Base-by-base conservation (phyloP, 192 early-diverging fungal species). In the Coemansia sp. region DNA sequence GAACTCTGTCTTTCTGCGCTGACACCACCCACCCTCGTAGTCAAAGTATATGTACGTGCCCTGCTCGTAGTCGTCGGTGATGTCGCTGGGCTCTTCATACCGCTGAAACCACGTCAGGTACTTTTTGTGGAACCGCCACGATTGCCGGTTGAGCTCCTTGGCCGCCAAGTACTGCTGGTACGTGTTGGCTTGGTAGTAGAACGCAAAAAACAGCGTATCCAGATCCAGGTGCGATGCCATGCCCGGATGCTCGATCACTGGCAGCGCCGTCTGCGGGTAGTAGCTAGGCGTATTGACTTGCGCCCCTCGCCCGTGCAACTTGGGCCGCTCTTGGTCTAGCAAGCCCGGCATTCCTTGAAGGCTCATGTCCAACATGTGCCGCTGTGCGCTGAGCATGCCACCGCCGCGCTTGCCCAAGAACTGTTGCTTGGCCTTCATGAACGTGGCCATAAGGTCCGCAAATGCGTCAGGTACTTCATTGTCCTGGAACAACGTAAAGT, bases 11-110 rank as follows among this genome's bases (percentile, higher is more conserved):
- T 97, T 97, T 76, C 95, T 97, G 53, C 94, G 87, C 74, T 98
- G 95, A 69, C 94, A 94, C 97, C 97, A 99, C 23, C 91, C 90
- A 17, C 91, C 93, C 76, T 99, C 96, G 68, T 94, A 98, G 77
- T 99, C 97, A 87, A 99, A 99, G 82, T 98, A 99, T 36, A 98
- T 89, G 72, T 99, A 99, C 23, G 97, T 96, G 25, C 97, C 97
- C 75, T 94, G 92, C 80, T 99, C 97, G 85, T 93, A 99, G 70
- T 96, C 93, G 68, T 97, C 95, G 17, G 94, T 99, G 55, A 97
- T 96, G 12, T 89, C 88, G 76, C 91, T 92, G 45, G 97, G 97
- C 82, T 99, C 95, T 69, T 98, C 95, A 74, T 93, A 94, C 17
- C 97, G 89, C 80, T 99, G 97, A 85, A 99, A 99, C 97, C 97